Conservation (phyloP, 1,139 yeast genomes). For the Blastobotrys petasosporus region DNA sequence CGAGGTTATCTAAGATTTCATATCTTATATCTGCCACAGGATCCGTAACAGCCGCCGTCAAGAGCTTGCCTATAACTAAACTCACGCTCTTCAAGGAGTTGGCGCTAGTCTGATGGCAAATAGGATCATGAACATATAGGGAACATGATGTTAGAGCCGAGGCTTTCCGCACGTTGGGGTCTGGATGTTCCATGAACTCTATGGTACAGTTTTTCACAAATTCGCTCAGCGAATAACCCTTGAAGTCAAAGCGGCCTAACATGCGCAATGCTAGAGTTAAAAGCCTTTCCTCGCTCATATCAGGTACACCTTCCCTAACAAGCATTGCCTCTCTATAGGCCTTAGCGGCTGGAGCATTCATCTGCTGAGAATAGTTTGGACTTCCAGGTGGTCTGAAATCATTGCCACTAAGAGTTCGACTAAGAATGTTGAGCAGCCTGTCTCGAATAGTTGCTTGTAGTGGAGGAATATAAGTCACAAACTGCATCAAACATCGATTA, state of each 20-base stretch:
- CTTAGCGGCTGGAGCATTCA: conserved; percentile 62
- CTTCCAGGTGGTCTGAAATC: conserved; percentile 84
- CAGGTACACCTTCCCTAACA: conserved; percentile 48
- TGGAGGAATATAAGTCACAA: conserved; percentile 74
- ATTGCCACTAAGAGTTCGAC: conserved; percentile 75
- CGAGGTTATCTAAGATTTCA: conserved; percentile 69
- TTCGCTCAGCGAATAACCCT: conserved; percentile 71
- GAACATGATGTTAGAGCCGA: conserved; percentile 83
- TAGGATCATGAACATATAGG: conserved; percentile 74
- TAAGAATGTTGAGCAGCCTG: conserved; percentile 64
- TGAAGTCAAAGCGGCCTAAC: conserved; percentile 69
- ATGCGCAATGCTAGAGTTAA: conserved; percentile 66
- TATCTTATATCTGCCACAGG: conserved; percentile 77
- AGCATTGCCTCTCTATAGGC: conserved; percentile 73
- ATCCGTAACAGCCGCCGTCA: conserved; percentile 87
- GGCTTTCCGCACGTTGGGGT: conserved; percentile 70
- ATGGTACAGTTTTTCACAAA: conserved; percentile 81
- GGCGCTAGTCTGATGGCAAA: conserved; percentile 78
- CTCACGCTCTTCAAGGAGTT: conserved; percentile 80
- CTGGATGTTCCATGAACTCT: conserved; percentile 72
- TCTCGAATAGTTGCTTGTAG: conserved; percentile 67
- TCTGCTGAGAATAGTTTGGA: conserved; percentile 54
- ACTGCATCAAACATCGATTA: conserved; percentile 63
- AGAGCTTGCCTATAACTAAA: conserved; percentile 71
- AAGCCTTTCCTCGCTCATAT: conserved; percentile 44